Evolutionary conservation across 1,284 basidiomycete genomes (phyloP).

Genomic region (Moesziomyces antarcticus): DNA sequence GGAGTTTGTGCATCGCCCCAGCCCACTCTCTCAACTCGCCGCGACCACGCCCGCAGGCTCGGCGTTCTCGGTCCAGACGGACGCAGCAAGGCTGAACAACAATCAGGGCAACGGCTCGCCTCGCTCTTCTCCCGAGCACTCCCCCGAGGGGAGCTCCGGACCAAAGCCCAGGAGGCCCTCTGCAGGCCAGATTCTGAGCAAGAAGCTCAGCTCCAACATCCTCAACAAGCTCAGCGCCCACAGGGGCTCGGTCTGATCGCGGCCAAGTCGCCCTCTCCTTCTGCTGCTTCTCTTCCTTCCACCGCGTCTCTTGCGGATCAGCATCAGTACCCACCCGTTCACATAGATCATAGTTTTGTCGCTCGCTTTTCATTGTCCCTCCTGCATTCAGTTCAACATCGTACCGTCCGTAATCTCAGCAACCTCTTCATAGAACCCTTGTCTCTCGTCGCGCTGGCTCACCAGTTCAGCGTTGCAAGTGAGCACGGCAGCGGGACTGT

Average conservation of each 20-base stretch:
- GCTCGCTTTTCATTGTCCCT: too few species aligned
- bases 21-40: constrained; percentile 39
- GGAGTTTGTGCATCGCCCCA: constrained; percentile 32
- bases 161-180: constrained; percentile 21
- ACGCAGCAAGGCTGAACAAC: not conserved
- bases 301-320: too few species aligned
- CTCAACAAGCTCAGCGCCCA: constrained; percentile 32
- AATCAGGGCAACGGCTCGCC: not conserved
- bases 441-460: too few species aligned
- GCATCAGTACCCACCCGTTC: too few species aligned
- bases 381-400: too few species aligned
- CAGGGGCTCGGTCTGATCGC: constrained; percentile 20
- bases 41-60: constrained; percentile 12
- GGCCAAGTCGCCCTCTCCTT: too few species aligned
- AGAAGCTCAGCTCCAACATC: constrained; percentile 40
- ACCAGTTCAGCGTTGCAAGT: too few species aligned
- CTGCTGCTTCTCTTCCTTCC: too few species aligned
- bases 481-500: too few species aligned
- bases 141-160: not conserved
- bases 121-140: not conserved
- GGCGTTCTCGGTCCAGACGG: not conserved
- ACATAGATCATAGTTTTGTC: too few species aligned
- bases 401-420: too few species aligned
- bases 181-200: constrained; percentile 26
- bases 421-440: too few species aligned